Evolutionary conservation across 805 yeast species (phyloP), one percentile per base, ranked within the genome.

Genomic region (Spathaspora passalidarum): DNA sequence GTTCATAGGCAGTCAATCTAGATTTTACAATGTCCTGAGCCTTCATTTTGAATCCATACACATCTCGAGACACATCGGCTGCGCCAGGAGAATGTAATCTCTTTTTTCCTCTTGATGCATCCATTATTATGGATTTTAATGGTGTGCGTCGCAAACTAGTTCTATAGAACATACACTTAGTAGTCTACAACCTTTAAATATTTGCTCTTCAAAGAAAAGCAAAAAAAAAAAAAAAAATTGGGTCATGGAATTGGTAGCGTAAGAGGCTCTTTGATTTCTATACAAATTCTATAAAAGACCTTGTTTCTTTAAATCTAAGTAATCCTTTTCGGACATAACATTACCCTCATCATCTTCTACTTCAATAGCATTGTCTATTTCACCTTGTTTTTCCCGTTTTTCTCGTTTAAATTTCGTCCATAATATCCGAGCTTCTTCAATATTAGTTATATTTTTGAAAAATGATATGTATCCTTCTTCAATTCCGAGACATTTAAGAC

Each of bases 301-400:
- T 66, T 92, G 98, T 53, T 80, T 84, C 65, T 88, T 87, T 60
- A 92, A 72, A 53, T 94, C 97, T 16, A 82, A 75, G 63, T 88
- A 92, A 37, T 88, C 91, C 54, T 81, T 80, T 54, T 82, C 84
- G 26, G 86, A 79, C 95, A 92, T 86, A 13, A 88, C 96, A 59
- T 94, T 92, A 9, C 98, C 99, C 14, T 88, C 90, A 1, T 80
- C 85, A 59, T 94, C 98, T 61, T 92, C 98, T 29, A 91, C 86
- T 62, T 94, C 96, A 10, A 84, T 75, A 1, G 81, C 79, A 44
- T 74, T 71, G 51, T 84, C 86, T 39, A 57, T 60, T 44, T 73
- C 69, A 19, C 68, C 68, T 25, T 72, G 70, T 43, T 63, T 63
- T 8, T 61, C 53, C 36, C 76, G 60, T 4, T 57, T 53, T 40